Conservation (phyloP, 106 monocot genomes). For the Agapanthus africanus region DNA sequence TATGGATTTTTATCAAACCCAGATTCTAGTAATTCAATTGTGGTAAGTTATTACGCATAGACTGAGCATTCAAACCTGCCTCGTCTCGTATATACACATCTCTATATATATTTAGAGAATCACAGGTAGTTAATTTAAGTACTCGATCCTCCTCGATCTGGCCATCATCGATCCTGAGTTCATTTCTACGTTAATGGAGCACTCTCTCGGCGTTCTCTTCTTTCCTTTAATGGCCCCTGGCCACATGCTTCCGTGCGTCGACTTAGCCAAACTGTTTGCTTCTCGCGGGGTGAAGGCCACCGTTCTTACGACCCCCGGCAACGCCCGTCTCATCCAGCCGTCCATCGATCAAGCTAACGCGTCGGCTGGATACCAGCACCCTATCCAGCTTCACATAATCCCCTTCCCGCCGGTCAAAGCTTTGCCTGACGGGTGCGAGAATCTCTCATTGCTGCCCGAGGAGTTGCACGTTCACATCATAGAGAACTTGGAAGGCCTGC, state of each 20-base stretch:
- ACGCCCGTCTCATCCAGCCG: slow-evolving; percentile 2
- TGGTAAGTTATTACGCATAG: no score
- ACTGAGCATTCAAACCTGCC: no score
- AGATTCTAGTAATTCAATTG: no score
- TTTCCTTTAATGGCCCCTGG: slow-evolving; percentile 37
- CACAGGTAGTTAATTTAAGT: no score
- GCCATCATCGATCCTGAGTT: no score
- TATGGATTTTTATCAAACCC: no score
- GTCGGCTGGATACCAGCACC: no score
- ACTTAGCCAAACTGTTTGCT: slow-evolving; percentile 34
- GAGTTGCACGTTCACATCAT: slow-evolving; percentile 6
- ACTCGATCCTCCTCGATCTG: no score
- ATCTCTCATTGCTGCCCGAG: not conserved
- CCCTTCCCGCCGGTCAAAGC: not conserved
- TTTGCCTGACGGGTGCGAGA: not conserved
- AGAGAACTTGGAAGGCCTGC: not conserved
- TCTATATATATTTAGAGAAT: no score
- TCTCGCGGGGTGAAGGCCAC: slow-evolving; percentile 22
- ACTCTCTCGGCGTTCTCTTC: slow-evolving; percentile 42
- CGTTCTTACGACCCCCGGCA: slow-evolving; percentile 16
- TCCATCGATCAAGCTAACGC: not conserved
- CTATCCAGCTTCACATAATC: not conserved
- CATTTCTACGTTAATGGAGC: no score
- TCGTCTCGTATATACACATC: no score
- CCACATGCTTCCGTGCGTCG: slow-evolving; percentile 44